Evolutionary conservation across 2,329 filamentous ascomycete genomes (phyloP), one percentile per base, ranked within the genome.

Genomic region (Talaromyces sp.): DNA sequence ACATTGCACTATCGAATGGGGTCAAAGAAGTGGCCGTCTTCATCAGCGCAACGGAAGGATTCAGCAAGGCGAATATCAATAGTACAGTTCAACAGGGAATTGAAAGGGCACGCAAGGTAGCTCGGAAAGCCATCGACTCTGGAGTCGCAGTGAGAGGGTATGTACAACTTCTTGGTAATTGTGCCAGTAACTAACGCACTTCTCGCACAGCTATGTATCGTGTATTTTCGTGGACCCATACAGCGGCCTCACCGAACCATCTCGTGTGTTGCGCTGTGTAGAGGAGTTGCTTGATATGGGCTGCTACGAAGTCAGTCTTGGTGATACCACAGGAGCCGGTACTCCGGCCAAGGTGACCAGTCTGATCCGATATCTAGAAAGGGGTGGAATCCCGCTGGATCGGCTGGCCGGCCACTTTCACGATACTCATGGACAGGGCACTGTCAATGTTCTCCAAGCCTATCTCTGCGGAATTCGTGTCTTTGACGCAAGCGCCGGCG

Each of bases 241-340:
- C 64, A 81, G 84, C 65, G 83, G 83, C 1, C 81, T 81, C 0
- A 78, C 83, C 24, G 74, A 80, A 0, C 77, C 79, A 52, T 75
- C 79, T 0, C 78, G 81, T 54, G 77, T 77, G 11, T 79, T 85
- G 72, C 79, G 26, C 70, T 80, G 59, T 63, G 83, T 61, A 69
- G 78, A 80, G 62, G 86, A 80, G 69, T 77, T 96, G 54, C 80
- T 96, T 1, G 89, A 92, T 69, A 90, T 93, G 80, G 92, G 92
- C 19, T 92, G 91, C 21, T 91, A 96, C 70, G 91, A 96, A 79
- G 92, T 97, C 66, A 90, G 89, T 1, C 83, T 96, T 0, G 92
- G 91, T 7, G 92, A 96, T 70, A 97, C 92, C 0, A 93, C 92
- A 0, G 92, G 92, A 19, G 92, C 95, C 83, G 92, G 92, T 32